Percentiles rank a stretch among this genome's conserved stretches.
phyloP scores from a whole-genome alignment of 352 stramenopile species.

The Pythium aristosporum region DNA sequence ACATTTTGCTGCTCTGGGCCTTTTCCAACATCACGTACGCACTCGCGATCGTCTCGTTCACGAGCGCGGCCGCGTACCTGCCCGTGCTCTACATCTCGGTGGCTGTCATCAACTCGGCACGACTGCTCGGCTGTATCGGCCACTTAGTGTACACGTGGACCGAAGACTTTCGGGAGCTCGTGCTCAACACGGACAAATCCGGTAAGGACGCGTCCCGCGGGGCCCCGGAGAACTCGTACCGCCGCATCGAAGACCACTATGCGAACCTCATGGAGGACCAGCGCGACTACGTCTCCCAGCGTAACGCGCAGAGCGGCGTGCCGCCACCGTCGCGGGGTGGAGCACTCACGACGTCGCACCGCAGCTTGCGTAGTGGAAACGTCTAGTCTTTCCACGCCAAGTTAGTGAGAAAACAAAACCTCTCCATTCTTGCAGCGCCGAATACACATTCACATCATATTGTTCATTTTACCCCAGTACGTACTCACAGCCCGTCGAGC shows the following conservation, averaged over 20 bases:
- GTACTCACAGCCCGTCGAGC: conserved; percentile 35
- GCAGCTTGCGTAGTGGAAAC: conserved; percentile 5
- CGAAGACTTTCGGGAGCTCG: conserved; percentile 16
- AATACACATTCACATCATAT: neutral
- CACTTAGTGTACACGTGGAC: conserved; percentile 78
- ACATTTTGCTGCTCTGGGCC: conserved; percentile 75
- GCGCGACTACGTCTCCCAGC: conserved; percentile 44
- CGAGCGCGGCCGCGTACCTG: conserved; percentile 56
- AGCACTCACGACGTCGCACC: neutral
- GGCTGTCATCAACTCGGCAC: conserved; percentile 62
- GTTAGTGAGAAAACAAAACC: neutral
- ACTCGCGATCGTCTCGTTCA: conserved; percentile 70
- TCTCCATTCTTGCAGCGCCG: neutral
- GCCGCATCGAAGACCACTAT: conserved; percentile 75
- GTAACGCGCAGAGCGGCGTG: conserved; percentile 16
- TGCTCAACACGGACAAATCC: conserved; percentile 26
- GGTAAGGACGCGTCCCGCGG: conserved; percentile 37
- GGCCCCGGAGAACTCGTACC: conserved; percentile 48
- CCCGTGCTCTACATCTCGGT: conserved; percentile 71
- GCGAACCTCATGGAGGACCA: conserved; percentile 65
- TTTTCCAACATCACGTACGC: conserved; percentile 84
- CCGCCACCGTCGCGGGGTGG: neutral
- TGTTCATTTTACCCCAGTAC: neutral
- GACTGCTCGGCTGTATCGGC: conserved; percentile 62
- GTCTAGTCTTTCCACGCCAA: conserved; percentile 1